phyloP scores from a whole-genome alignment of 371 early-diverging fungal genomes.

The Apophysomyces ossiformis region DNA sequence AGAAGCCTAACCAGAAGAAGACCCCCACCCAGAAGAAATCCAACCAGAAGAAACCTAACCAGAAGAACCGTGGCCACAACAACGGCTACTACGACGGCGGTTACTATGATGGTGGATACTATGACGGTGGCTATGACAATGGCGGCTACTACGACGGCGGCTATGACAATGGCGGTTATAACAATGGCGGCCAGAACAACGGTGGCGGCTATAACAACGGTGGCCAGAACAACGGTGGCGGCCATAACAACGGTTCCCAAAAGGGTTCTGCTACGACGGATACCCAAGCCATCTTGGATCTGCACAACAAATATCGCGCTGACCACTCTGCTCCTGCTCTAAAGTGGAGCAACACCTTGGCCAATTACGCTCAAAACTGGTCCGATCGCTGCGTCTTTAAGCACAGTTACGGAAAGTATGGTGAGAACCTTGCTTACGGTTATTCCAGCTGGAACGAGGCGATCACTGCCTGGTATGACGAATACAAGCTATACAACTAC shows the following conservation, averaged over 20 bases:
- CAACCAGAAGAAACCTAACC: no score
- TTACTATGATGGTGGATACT: no score
- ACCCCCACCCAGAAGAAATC: no score
- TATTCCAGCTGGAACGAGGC: slow-evolving; percentile 29
- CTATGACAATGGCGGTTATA: background rate
- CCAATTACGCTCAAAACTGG: slow-evolving; percentile 52
- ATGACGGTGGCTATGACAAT: background rate
- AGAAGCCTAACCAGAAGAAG: background rate
- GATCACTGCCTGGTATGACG: slow-evolving; percentile 43
- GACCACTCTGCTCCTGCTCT: slow-evolving; percentile 49
- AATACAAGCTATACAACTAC: slow-evolving; percentile 38
- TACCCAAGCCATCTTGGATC: slow-evolving; percentile 26
- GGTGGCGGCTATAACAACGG: background rate
- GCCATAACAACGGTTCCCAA: slow-evolving; percentile 25
- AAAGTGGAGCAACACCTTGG: slow-evolving; percentile 48
- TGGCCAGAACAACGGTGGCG: background rate
- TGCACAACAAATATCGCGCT: slow-evolving; percentile 55
- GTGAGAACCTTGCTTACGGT: slow-evolving; percentile 50
- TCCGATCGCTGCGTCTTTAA: slow-evolving; percentile 45
- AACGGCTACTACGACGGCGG: no score
- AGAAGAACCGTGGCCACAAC: no score
- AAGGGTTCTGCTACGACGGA: slow-evolving; percentile 31
- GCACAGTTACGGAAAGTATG: slow-evolving; percentile 34
- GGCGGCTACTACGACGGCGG: background rate
- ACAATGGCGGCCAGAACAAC: background rate